Percentiles rank a stretch among this genome's conserved stretches.
These are phyloP conservation scores for Penicillium capsulatum DNA, from an alignment of 2,329 filamentous ascomycete species.

Conservation along the genomic window DNA sequence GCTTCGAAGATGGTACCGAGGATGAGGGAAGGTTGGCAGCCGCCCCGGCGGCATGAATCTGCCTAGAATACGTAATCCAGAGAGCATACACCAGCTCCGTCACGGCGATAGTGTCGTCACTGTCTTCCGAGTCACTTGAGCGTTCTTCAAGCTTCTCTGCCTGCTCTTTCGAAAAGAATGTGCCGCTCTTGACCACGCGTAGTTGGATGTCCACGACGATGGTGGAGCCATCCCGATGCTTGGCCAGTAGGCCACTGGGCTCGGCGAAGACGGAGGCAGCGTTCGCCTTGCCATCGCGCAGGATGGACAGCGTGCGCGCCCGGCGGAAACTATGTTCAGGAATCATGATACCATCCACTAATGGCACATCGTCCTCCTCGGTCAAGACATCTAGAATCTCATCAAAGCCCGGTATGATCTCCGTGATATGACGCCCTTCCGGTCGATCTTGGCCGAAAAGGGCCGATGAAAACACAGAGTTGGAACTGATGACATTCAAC, in stretches of 20 bases:
- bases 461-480: slow-evolving; percentile 87
- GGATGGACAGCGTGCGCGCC: slow-evolving; percentile 75
- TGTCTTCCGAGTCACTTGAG: slow-evolving; percentile 50
- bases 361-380: slow-evolving; percentile 76
- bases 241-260: slow-evolving; percentile 77
- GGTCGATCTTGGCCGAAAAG: slow-evolving; percentile 85
- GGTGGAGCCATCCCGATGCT: slow-evolving; percentile 84
- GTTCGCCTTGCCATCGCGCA: slow-evolving; percentile 78
- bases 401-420: slow-evolving; percentile 83
- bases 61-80: slow-evolving; percentile 95
- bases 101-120: slow-evolving; percentile 45
- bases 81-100: slow-evolving; percentile 87
- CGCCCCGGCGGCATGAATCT: slow-evolving; percentile 72
- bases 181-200: slow-evolving; percentile 89
- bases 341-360: slow-evolving; percentile 92
- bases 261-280: slow-evolving; percentile 73
- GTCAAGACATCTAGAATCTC: slow-evolving; percentile 74
- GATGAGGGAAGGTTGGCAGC: slow-evolving; percentile 51
- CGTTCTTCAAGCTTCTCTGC: slow-evolving; percentile 63
- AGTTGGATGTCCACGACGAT: slow-evolving; percentile 95
- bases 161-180: slow-evolving; percentile 55
- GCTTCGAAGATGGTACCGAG: slow-evolving; percentile 60
- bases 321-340: slow-evolving; percentile 94
- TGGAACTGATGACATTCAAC: slow-evolving; percentile 82
- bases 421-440: slow-evolving; percentile 72